Base-by-base conservation (phyloP, 2,329 filamentous ascomycete genomes). In the Thermochaetoides dissita region DNA sequence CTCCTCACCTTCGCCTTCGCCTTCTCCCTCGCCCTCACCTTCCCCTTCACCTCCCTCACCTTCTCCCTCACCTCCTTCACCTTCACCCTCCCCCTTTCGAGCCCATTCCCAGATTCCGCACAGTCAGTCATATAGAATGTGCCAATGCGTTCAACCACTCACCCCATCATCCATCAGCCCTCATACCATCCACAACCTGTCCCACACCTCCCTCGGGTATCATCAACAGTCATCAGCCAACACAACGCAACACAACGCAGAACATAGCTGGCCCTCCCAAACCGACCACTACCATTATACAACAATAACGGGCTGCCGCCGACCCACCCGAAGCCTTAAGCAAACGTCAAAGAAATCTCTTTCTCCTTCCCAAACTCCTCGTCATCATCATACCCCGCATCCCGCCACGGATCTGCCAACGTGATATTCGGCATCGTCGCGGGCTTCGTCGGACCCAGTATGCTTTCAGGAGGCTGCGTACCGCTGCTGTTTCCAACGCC, bases 271-370 rank as follows among this genome's bases (percentile, higher is more conserved):
- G 17, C 17, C 17, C 17, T 24, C 17, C 17, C 17, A 24, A 24
- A 24, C 17, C 17, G 17, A 24, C 5, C 5, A 24, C 17, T 24
- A 24, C 17, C 17, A 24, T 24, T 24, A 24, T 24, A 24, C 17
- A 24, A 24, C 17, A 24, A 24, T 24, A 24, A 5, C 17, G 17
- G 17, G 17, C 17, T 3, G 17, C 17, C 3, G 17, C 17, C 17
- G 17, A 24, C 17, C 17, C 5, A 5, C 17, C 17, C 17, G 5
- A 24, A 24, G 3, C 17, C 34, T n/a, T 53, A 84, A 60, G 81
- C 84, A 74, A 89, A 89, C 48, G 81, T 86, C 81, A 89, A 82
- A 30, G 74, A 72, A 49, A 89, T 83, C 60, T 86, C 81, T 57
- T 77, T 76, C 59, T 86, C 81, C 54, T 74, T 71, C 11, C 77